Conservation (phyloP, 2,329 filamentous ascomycete species). For the Hypoxylon rubiginosum region DNA sequence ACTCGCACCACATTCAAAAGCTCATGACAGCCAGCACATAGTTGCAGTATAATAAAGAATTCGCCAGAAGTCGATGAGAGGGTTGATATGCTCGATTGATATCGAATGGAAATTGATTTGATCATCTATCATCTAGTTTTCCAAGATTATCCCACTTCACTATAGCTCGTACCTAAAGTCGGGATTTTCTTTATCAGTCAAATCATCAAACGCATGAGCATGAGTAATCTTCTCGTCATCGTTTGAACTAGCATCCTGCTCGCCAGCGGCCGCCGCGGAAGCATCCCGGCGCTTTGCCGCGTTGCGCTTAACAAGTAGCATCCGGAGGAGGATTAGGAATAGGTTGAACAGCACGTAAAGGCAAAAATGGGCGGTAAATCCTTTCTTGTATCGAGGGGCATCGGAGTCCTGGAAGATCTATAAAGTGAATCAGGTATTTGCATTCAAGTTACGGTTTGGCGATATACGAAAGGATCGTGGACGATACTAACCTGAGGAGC, state of each 20-base stretch:
- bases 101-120: too few relatives aligned
- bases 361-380: slow-evolving; percentile 54
- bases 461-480: neutral
- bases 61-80: too few relatives aligned
- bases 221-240: slow-evolving; percentile 25
- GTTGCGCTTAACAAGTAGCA: slow-evolving; percentile 47
- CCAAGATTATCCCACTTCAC: neutral
- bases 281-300: slow-evolving; percentile 30
- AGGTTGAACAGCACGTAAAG: slow-evolving; percentile 54
- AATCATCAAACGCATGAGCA: slow-evolving; percentile 31
- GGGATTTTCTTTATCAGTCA: slow-evolving; percentile 40
- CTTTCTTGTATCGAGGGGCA: slow-evolving; percentile 54
- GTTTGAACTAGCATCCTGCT: neutral
- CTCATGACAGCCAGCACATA: too few relatives aligned
- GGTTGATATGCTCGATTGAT: too few relatives aligned
- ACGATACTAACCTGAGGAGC: slow-evolving; percentile 48
- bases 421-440: neutral
- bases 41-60: too few relatives aligned
- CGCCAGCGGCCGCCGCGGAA: neutral
- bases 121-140: too few relatives aligned
- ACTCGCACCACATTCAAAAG: too few relatives aligned
- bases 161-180: slow-evolving; percentile 32
- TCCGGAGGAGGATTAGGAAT: slow-evolving; percentile 43
- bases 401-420: slow-evolving; percentile 55
- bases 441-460: neutral